phyloP scores from a whole-genome alignment of 805 yeast species.

The Schizosaccharomyces cryophilus region DNA sequence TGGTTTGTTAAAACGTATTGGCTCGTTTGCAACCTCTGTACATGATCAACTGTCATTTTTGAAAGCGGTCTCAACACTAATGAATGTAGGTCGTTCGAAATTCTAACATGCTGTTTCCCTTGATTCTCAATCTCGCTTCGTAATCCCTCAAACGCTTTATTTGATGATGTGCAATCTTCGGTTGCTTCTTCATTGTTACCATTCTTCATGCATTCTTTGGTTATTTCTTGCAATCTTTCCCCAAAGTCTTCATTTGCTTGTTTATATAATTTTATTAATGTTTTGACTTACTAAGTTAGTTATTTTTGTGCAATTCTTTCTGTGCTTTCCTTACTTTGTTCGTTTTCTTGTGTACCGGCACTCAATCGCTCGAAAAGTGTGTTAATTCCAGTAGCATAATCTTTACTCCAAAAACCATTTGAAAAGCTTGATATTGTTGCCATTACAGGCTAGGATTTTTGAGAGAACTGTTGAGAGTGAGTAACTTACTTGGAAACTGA shows the following conservation, averaged over 20 bases:
- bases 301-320: too few species aligned
- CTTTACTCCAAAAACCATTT: slow-evolving; percentile 55
- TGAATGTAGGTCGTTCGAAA: slow-evolving; percentile 34
- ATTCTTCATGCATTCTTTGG: slow-evolving; percentile 16
- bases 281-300: not conserved
- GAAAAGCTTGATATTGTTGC: slow-evolving; percentile 20
- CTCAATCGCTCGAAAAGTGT: slow-evolving; percentile 16
- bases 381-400: slow-evolving; percentile 26
- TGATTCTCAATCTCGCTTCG: slow-evolving; percentile 10
- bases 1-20: slow-evolving; percentile 28
- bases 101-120: slow-evolving; percentile 31
- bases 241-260: slow-evolving; percentile 17
- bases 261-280: not conserved
- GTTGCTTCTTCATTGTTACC: slow-evolving; percentile 7
- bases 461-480: not conserved
- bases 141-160: slow-evolving; percentile 14
- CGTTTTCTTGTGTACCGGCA: slow-evolving; percentile 8
- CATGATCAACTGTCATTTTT: slow-evolving; percentile 54
- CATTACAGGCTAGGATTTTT: not conserved
- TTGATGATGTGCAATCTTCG: slow-evolving; percentile 17
- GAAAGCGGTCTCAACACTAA: slow-evolving; percentile 47
- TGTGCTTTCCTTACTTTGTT: not conserved
- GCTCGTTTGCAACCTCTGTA: slow-evolving; percentile 36
- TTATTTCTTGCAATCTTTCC: slow-evolving; percentile 22
- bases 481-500: not conserved